phyloP scores from a whole-genome alignment of 1,139 yeast genomes.

The Suhomyces bokatorum region DNA sequence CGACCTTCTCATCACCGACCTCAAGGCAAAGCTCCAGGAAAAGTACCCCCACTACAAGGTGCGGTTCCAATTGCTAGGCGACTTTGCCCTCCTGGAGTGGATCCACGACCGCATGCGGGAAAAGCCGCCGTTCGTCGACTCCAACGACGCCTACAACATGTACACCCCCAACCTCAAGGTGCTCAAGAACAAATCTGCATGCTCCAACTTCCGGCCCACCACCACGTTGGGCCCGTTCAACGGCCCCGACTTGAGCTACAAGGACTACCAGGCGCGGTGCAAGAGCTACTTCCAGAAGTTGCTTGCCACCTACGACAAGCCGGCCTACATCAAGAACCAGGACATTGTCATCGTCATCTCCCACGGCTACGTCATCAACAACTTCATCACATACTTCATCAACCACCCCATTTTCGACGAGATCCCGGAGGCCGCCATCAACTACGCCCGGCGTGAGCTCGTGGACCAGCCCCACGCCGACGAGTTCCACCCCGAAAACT shows the following conservation, averaged over 20 bases:
- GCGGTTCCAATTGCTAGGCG: constrained; percentile 45
- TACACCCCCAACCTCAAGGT: constrained; percentile 46
- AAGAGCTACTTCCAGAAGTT: constrained; percentile 45
- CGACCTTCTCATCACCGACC: constrained; percentile 36
- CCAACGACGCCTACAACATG: constrained; percentile 51
- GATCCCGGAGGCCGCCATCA: constrained; percentile 44
- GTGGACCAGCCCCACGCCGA: constrained; percentile 14
- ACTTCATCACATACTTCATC: constrained; percentile 42
- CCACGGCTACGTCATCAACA: constrained; percentile 47
- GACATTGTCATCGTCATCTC: constrained; percentile 44
- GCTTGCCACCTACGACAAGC: constrained; percentile 48
- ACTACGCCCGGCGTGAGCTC: constrained; percentile 31
- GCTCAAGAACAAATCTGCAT: constrained; percentile 35
- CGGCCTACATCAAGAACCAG: constrained; percentile 32
- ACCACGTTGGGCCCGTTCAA: constrained; percentile 48
- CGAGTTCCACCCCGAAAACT: constrained; percentile 21
- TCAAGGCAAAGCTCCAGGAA: constrained; percentile 26
- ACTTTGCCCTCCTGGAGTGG: constrained; percentile 52
- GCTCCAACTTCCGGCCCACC: constrained; percentile 50
- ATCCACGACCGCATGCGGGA: constrained; percentile 47
- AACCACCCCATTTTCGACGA: constrained; percentile 51
- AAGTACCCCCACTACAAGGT: constrained; percentile 36
- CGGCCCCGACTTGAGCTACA: constrained; percentile 45
- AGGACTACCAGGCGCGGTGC: constrained; percentile 44
- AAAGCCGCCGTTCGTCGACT: constrained; percentile 47